Percentiles rank a stretch among this genome's conserved stretches.
phyloP scores from a whole-genome alignment of 2,329 filamentous ascomycete species.

The Pseudogymnoascus sp. region DNA sequence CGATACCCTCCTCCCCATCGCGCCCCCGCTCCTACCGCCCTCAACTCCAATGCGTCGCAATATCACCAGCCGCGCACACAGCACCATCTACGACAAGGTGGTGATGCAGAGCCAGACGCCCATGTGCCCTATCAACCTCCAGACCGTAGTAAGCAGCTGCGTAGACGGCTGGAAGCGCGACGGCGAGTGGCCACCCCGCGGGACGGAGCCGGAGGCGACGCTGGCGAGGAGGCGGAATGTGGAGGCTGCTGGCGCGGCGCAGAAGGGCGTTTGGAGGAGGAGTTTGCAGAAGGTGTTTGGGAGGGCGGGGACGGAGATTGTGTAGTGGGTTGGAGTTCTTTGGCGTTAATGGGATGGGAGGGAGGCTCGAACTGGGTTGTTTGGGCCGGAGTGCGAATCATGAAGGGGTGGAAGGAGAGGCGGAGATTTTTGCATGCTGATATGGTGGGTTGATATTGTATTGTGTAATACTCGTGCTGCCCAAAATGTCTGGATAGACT shows the following conservation, averaged over 20 bases:
- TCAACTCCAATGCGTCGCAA: conserved; percentile 69
- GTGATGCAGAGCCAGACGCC: conserved; percentile 73
- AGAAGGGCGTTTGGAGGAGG: conserved; percentile 13
- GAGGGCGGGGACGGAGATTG: background rate
- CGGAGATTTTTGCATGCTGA: background rate
- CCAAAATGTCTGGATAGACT: background rate
- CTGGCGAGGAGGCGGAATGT: conserved; percentile 11
- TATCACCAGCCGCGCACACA: conserved; percentile 66
- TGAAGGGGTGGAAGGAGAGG: background rate
- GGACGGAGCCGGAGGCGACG: conserved; percentile 39
- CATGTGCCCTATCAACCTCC: conserved; percentile 78
- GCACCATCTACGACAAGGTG: conserved; percentile 83
- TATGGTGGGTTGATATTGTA: background rate
- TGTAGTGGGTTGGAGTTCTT: background rate
- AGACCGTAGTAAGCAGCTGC: conserved; percentile 70
- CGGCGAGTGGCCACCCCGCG: conserved; percentile 80
- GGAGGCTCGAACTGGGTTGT: too few relatives aligned
- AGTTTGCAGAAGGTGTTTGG: conserved; percentile 21
- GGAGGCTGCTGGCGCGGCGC: conserved; percentile 6
- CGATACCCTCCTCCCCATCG: conserved; percentile 51
- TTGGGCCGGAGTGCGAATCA: too few relatives aligned
- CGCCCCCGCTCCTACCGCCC: conserved; percentile 62
- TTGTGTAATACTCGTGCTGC: background rate
- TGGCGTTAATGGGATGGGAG: background rate
- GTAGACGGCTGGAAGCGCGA: conserved; percentile 89